Conservation (phyloP, 2,329 filamentous ascomycete genomes). For the Alternaria metachromatica region DNA sequence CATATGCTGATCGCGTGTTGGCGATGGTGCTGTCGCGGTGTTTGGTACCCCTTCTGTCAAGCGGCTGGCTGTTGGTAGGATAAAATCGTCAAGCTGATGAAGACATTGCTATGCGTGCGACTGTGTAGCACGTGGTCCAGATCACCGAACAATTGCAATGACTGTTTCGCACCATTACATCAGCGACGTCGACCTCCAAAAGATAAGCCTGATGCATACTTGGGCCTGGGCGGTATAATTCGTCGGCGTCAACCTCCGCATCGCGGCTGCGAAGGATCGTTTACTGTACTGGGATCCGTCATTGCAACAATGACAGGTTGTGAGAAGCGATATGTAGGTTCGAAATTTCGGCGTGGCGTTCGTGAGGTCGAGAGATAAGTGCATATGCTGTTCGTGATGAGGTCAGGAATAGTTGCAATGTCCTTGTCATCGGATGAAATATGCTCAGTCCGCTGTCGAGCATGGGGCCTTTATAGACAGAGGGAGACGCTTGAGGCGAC, state of each 20-base stretch:
- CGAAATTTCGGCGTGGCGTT: neutral
- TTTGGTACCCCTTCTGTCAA: neutral
- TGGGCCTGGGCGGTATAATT: neutral
- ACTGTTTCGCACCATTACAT: neutral
- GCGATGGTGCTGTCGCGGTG: neutral
- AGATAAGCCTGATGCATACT: constrained; percentile 6
- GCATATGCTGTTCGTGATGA: no score
- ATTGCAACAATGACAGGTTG: constrained; percentile 2
- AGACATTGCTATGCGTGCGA: neutral
- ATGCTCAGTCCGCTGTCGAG: neutral
- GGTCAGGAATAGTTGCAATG: neutral
- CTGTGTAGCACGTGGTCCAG: neutral
- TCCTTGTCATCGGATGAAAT: neutral
- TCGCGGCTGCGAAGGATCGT: constrained; percentile 19
- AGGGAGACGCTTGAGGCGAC: neutral
- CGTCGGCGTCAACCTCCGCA: constrained; percentile 19
- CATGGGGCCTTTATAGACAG: neutral
- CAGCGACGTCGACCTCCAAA: neutral
- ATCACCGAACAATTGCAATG: neutral
- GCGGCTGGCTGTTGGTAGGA: neutral
- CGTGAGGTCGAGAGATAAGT: neutral
- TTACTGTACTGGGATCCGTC: constrained; percentile 16
- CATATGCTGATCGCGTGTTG: neutral
- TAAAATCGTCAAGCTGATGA: neutral
- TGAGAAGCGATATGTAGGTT: neutral